Conservation (phyloP, 768 basidiomycete species). For the Russula griseocarnosa region DNA sequence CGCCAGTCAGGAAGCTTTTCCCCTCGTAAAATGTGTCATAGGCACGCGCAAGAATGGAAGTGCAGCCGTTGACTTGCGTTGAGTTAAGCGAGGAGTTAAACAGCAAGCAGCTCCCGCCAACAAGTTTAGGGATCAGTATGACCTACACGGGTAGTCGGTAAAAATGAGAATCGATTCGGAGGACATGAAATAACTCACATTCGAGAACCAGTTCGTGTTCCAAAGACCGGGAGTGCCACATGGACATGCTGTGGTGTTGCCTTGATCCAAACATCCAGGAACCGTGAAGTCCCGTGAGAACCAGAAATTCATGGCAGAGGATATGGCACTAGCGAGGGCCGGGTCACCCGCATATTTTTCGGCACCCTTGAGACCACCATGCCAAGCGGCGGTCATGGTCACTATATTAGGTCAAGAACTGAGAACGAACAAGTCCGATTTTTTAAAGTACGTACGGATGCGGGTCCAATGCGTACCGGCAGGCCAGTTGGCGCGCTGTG, state of each 20-base stretch:
- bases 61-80: slow-evolving; percentile 18
- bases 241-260: slow-evolving; percentile 32
- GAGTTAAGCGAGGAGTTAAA: slow-evolving; percentile 24
- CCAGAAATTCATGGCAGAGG: slow-evolving; percentile 34
- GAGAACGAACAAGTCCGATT: neutral
- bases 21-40: slow-evolving; percentile 26
- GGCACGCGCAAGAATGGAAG: slow-evolving; percentile 21
- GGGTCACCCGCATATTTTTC: slow-evolving; percentile 12
- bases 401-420: slow-evolving; percentile 18
- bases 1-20: slow-evolving; percentile 51
- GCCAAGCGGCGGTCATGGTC: slow-evolving; percentile 30
- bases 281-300: slow-evolving; percentile 34
- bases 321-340: slow-evolving; percentile 26
- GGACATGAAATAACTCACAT: slow-evolving; percentile 11
- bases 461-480: slow-evolving; percentile 33
- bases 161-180: neutral
- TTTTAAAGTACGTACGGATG: slow-evolving; percentile 27
- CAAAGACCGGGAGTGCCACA: slow-evolving; percentile 33
- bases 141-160: slow-evolving; percentile 15
- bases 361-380: slow-evolving; percentile 27
- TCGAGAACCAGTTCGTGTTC: slow-evolving; percentile 29
- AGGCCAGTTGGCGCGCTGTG: slow-evolving; percentile 39
- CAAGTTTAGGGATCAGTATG: slow-evolving; percentile 25
- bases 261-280: slow-evolving; percentile 32
- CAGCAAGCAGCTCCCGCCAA: slow-evolving; percentile 25